A percentile compares a stretch with the other conserved stretches of the same genome.
These are phyloP conservation scores for Seminavis robusta DNA, from an alignment of 108 stramenopile genomes.

Conservation along the genomic window DNA sequence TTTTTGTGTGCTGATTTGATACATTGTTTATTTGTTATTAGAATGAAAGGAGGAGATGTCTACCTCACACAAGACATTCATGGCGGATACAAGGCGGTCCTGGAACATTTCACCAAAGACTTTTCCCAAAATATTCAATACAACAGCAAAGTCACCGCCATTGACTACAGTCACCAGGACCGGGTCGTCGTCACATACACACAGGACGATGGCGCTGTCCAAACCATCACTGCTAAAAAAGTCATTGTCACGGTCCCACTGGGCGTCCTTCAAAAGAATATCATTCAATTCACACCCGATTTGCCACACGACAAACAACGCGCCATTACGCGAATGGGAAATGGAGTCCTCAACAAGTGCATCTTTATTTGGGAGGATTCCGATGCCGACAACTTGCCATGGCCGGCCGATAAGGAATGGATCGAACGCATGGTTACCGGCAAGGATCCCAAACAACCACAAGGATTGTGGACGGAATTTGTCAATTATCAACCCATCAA, in stretches of 20 bases:
- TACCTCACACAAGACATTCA: too few relatives aligned
- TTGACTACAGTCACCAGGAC: slow-evolving; percentile 4
- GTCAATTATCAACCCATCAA: slow-evolving; percentile 10
- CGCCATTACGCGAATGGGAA: slow-evolving; percentile 52
- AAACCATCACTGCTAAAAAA: neutral
- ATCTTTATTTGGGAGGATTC: slow-evolving; percentile 31
- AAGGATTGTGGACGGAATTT: slow-evolving; percentile 22
- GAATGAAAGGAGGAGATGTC: too few relatives aligned
- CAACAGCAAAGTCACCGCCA: slow-evolving; percentile 4
- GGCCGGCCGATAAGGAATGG: slow-evolving; percentile 18
- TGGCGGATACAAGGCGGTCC: slow-evolving; percentile 13
- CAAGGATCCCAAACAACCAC: too few relatives aligned
- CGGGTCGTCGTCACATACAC: neutral
- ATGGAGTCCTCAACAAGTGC: slow-evolving; percentile 50
- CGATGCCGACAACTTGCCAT: slow-evolving; percentile 10
- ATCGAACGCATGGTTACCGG: slow-evolving; percentile 8
- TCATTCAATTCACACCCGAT: slow-evolving; percentile 44
- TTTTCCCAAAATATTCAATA: slow-evolving; percentile 9
- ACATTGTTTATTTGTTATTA: too few relatives aligned
- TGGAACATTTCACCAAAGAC: neutral
- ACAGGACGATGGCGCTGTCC: neutral
- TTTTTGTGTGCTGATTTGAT: too few relatives aligned
- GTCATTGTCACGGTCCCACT: slow-evolving; percentile 61
- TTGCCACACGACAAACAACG: slow-evolving; percentile 44
- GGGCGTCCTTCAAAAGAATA: slow-evolving; percentile 52